These are phyloP conservation scores for Cystobasidium onofrii DNA, from an alignment of 768 basidiomycete genomes.

Conservation along the genomic window DNA sequence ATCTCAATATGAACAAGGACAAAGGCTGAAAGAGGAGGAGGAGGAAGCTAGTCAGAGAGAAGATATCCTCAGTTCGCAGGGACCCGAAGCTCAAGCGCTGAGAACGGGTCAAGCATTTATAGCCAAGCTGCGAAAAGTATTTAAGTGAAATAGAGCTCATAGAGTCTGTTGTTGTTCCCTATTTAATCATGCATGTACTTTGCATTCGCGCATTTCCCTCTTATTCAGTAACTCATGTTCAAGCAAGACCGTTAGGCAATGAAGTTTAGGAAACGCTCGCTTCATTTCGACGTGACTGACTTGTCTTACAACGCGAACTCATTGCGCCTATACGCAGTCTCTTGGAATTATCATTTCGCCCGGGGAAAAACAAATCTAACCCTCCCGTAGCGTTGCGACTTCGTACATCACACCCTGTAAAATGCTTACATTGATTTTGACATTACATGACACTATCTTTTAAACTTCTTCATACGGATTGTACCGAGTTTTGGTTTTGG, in stretches of 20 bases:
- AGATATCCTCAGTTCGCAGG: neutral
- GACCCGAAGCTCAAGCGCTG: neutral
- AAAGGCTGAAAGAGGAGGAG: neutral
- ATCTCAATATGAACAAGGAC: neutral
- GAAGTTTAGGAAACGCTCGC: neutral
- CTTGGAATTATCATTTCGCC: neutral
- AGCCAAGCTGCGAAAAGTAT: neutral
- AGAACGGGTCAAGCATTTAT: neutral
- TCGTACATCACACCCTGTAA: neutral
- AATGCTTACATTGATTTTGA: neutral
- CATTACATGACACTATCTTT: neutral
- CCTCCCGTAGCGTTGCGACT: neutral
- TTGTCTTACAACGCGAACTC: neutral
- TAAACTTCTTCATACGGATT: neutral
- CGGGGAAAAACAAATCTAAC: neutral
- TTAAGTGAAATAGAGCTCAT: neutral
- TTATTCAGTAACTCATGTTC: no score
- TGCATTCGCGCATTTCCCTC: no score
- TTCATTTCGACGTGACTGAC: neutral
- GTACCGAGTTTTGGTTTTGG: neutral
- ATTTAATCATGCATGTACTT: neutral
- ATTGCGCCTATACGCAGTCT: neutral
- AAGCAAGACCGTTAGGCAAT: no score
- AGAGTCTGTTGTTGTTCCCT: neutral
- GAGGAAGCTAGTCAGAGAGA: neutral